Evolutionary conservation across 2,329 filamentous ascomycete species (phyloP).

Genomic region (Phyllosticta paracitricarpa): DNA sequence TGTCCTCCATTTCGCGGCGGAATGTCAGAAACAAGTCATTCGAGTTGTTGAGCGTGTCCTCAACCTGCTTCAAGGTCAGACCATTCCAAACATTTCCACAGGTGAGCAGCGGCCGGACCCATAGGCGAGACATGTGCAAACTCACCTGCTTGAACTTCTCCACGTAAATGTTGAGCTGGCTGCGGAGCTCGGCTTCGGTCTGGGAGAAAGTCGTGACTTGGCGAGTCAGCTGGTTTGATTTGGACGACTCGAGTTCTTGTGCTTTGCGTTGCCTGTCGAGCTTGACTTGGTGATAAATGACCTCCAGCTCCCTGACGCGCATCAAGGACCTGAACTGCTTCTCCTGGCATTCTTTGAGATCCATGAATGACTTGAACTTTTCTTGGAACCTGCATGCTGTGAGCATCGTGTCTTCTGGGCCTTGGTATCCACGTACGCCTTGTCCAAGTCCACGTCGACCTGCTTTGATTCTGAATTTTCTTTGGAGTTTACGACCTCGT

Average conservation of each 20-base stretch:
- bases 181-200: slow-evolving; percentile 85
- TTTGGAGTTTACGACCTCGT: slow-evolving; percentile 80
- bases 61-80: slow-evolving; percentile 56
- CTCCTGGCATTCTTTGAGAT: slow-evolving; percentile 93
- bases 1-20: slow-evolving; percentile 98
- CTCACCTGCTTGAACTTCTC: slow-evolving; percentile 98
- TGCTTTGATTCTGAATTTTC: slow-evolving; percentile 58
- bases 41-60: slow-evolving; percentile 96
- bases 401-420: not conserved
- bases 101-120: slow-evolving; percentile 8
- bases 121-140: slow-evolving; percentile 9
- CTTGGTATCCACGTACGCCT: slow-evolving; percentile 52
- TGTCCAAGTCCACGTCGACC: slow-evolving; percentile 82
- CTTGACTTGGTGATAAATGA: slow-evolving; percentile 81
- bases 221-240: slow-evolving; percentile 74
- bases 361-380: slow-evolving; percentile 89
- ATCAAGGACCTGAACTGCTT: slow-evolving; percentile 87
- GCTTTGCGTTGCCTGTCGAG: slow-evolving; percentile 84
- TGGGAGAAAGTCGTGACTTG: slow-evolving; percentile 95
- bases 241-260: slow-evolving; percentile 69
- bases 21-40: slow-evolving; percentile 97
- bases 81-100: slow-evolving; percentile 15
- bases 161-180: slow-evolving; percentile 95
- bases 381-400: slow-evolving; percentile 43
- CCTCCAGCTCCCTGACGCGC: slow-evolving; percentile 89